Evolutionary conservation across 768 basidiomycete genomes (phyloP), one percentile per base, ranked within the genome.

Genomic region (Lactifluus rugatus): DNA sequence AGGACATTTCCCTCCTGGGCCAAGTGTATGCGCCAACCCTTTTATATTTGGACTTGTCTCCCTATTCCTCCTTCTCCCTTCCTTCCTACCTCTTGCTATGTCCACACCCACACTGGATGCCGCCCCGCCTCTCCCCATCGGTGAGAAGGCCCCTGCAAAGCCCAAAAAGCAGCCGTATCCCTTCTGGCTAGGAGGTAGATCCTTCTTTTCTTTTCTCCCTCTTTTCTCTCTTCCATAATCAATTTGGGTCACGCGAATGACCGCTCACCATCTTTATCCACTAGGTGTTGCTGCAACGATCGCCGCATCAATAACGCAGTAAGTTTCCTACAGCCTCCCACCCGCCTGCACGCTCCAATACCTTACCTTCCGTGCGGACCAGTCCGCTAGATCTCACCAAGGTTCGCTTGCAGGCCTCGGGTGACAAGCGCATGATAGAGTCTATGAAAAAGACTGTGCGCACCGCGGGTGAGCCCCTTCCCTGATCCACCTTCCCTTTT

Each of bases 341-440:
- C 44, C 37, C 21, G 14, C 16, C 11, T 25, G 17, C 54, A 52
- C 17, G 10, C 10, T 8, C 14, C 48, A 54, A 49, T 11, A 42
- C 48, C 55, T 56, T 16, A 48, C n/a, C 14, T n/a, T 21, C 28
- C 6, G 3, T 21, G 39, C 26, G 45, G 8, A 39, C n/a, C 66
- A 87, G 86, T 69, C 89, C 90, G 28, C 74, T 93, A 49, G 89
- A 93, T 75, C 77, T 94, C 56, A 94, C 92, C 25, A 94, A 94
- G 77, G 89, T 93, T 69, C 81, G 92, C 54, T 74, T 95, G 58
- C 92, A 95, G 70, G 91, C 92, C 5, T 89, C 89, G 1, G 92
- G 90, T 42, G 92, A 94, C 74, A 93, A 91, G 72, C 80, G 87
- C 54, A 93, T 95, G 92, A 74, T 93, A 68, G 74, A 82, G 68